Evolutionary conservation across 352 stramenopile genomes (phyloP), one percentile per base, ranked within the genome.

Genomic region (Pythium sp.): DNA sequence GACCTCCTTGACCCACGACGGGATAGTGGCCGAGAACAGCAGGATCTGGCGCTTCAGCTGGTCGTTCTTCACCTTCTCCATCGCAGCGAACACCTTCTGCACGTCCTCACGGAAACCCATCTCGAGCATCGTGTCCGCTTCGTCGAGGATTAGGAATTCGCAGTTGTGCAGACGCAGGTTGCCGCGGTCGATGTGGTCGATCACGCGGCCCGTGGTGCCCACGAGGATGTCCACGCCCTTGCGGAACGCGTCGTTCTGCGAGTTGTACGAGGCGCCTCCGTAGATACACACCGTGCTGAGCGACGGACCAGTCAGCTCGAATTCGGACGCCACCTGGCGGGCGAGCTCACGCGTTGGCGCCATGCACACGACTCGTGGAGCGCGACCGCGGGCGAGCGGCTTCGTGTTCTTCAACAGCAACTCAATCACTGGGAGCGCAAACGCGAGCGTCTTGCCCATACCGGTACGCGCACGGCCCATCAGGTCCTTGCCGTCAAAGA

Each of bases 401-500:
- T 87, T 84, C 43, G 82, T 90, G 65, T 97, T 90, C 57, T 88
- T 88, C 6, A 97, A 69, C 57, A 99, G 71, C 51, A 95, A 76
- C 70, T 98, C 92, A 49, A 99, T 87, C 20, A 98, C 81, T 4
- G 98, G 98, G 46, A 99, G 82, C 8, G 95, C 97, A 80, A 99
- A 99, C 41, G 98, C 98, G 12, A 99, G 82, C 22, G 98, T 99
- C 87, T 99, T 99, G 62, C 98, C 98, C 71, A 98, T 99, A 68
- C 98, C 98, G 3, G 97, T 99, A 30, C 95, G 92, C 9, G 94
- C 97, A 59, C 97, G 91, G 18, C 97, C 98, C 77, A 99, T 99
- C 22, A 99, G 81, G 81, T 99, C 97, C 54, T 98, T 93, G 26
- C 97, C 95, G 58, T 91, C 88, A 36, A 98, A 72, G 63, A 99